These are phyloP conservation scores for Trichophyton benhamiae DNA, from an alignment of 2,329 filamentous ascomycete genomes.

Conservation along the genomic window DNA sequence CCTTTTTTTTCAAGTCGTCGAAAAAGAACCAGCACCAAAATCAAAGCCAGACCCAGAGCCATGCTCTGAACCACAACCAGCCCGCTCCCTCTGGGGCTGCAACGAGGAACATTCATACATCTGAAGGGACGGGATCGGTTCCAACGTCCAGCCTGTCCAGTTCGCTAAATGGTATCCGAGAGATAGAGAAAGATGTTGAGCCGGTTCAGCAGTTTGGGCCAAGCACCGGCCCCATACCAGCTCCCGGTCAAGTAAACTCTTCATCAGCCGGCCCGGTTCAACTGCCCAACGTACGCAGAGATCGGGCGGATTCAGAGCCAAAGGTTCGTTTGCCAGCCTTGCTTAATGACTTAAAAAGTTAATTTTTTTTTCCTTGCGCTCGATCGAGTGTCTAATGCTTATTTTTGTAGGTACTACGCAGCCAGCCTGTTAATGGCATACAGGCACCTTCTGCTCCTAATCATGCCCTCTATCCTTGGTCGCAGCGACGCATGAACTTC, in stretches of 20 bases:
- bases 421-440: conserved; percentile 41
- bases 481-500: conserved; percentile 76
- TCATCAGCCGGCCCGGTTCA: conserved; percentile 54
- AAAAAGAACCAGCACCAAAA: conserved; percentile 52
- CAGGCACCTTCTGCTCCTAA: conserved; percentile 43
- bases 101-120: conserved; percentile 42
- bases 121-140: conserved; percentile 37
- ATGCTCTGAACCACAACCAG: neutral
- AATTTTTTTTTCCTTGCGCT: too few species aligned
- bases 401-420: conserved; percentile 19
- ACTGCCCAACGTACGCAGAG: conserved; percentile 47
- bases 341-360: too few species aligned
- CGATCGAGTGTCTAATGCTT: neutral
- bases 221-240: conserved; percentile 56
- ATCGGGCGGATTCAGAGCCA: conserved; percentile 42
- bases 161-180: conserved; percentile 36
- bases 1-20: conserved; percentile 71
- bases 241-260: conserved; percentile 51
- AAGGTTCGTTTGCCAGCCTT: conserved; percentile 34
- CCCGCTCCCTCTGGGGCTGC: neutral
- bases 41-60: neutral
- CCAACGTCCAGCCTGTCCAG: conserved; percentile 28
- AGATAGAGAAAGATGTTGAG: conserved; percentile 24
- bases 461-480: conserved; percentile 87
- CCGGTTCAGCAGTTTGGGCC: conserved; percentile 43